These are phyloP conservation scores for Diplosphaera chodatii DNA, from an alignment of 139 green algal genomes.

Conservation along the genomic window DNA sequence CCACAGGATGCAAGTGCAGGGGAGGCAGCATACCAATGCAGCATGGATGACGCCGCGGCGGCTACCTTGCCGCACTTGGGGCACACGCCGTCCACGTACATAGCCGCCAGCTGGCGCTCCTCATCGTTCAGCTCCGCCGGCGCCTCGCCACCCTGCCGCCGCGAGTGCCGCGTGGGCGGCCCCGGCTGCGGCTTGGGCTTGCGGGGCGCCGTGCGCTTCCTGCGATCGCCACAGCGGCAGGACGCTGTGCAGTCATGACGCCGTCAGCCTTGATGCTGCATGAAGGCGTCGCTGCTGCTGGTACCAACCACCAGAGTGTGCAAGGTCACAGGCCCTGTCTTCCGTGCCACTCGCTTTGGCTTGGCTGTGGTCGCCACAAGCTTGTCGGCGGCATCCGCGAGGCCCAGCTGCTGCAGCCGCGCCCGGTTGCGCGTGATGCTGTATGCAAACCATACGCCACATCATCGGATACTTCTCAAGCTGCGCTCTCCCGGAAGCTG, in stretches of 20 bases:
- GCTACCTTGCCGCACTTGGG: background rate
- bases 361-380: background rate
- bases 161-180: background rate
- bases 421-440: background rate
- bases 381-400: background rate
- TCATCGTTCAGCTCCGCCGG: background rate
- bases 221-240: too few species aligned
- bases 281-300: too few species aligned
- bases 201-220: background rate
- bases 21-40: too few species aligned
- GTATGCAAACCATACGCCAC: too few species aligned
- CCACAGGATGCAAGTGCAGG: too few species aligned
- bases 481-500: too few species aligned
- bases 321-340: too few species aligned
- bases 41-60: too few species aligned
- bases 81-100: background rate
- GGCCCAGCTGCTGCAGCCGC: background rate
- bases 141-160: background rate
- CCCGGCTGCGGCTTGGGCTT: background rate
- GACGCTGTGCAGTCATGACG: too few species aligned
- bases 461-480: too few species aligned
- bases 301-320: too few species aligned
- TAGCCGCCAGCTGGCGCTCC: background rate
- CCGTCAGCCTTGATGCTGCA: too few species aligned
- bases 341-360: background rate